Base-by-base conservation (phyloP, 1,139 yeast species). In the Suhomyces wounanorum region DNA sequence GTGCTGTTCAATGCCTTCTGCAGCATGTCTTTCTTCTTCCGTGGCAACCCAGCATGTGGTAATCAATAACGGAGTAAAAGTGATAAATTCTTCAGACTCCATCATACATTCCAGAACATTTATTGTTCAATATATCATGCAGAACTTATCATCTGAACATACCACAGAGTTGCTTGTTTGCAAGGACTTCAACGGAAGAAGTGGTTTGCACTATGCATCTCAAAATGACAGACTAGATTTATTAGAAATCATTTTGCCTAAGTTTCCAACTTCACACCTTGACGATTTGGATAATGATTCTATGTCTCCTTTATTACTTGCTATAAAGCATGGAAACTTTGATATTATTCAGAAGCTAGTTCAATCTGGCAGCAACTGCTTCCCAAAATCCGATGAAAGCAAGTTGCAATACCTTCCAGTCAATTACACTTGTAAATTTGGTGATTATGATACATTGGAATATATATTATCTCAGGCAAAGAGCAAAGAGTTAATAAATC, bases 171-270 rank as follows among this genome's bases (percentile, higher is more conserved):
- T 76, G 9, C 63, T 77, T 8, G 67, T 75, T 6, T 67, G 75
- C 21, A 74, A 71, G 51, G 95, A 87, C 62, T 78, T 79, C 41
- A 85, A 88, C 58, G 96, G 96, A 4, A 79, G 95, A 58, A 85
- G 87, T 2, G 92, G 98, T 38, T 70, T 94, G 13, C 98, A 94
- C 67, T 90, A 92, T 65, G 96, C 97, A 1, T 82, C 96, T 7
- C 91, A 86, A 59, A 69, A 79, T 56, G 87, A 87, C 44, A 69
- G 88, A 52, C 63, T 75, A 23, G 89, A 84, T 54, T 67, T 86
- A 31, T 73, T 86, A 30, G 71, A 72, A 39, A 65, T 78, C 1
- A 65, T 85, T 13, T 65, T 72, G n/a, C 72, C 76, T 0, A 54
- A 58, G 14, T 76, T 72, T 51, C 80, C 81, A 1, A 62, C 56